Conservation (phyloP, 2,329 filamentous ascomycete genomes). For the Grosmannia huntii region DNA sequence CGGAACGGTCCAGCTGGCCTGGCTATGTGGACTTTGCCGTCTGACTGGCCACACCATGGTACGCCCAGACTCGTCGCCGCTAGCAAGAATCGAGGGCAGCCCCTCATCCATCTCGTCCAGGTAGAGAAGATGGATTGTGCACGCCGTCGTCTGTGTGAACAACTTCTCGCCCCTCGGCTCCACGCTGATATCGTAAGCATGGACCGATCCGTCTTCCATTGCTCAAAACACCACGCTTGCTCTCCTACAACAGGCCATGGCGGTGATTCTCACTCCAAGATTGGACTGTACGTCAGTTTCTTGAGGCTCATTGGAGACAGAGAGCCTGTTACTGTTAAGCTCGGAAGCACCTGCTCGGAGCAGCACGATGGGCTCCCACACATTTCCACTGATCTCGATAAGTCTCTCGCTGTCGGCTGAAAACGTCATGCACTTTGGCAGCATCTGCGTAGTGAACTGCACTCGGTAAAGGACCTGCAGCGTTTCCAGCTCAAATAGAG, state of each 20-base stretch:
- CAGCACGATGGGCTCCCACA: constrained; percentile 16
- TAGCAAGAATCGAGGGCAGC: constrained; percentile 4
- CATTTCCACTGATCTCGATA: constrained; percentile 12
- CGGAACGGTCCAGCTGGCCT: not conserved
- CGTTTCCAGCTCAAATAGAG: not conserved
- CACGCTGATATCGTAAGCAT: constrained; percentile 10
- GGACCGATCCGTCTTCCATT: constrained; percentile 13
- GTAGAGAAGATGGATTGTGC: constrained; percentile 7
- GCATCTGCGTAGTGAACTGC: constrained; percentile 1
- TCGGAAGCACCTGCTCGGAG: constrained; percentile 7
- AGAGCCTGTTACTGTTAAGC: not conserved
- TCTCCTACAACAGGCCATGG: not conserved
- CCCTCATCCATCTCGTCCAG: constrained; percentile 9
- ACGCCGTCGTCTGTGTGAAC: constrained; percentile 7
- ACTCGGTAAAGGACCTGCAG: constrained; percentile 4
- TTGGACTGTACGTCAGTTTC: not conserved
- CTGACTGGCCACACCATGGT: constrained; percentile 8
- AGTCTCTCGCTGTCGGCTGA: constrained; percentile 12
- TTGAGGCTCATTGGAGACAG: not conserved
- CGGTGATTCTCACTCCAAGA: not conserved
- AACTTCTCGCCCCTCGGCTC: constrained; percentile 8
- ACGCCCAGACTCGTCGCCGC: constrained; percentile 7
- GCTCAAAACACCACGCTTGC: constrained; percentile 11
- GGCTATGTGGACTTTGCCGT: not conserved
- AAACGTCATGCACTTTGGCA: constrained; percentile 10